Evolutionary conservation across 2,329 filamentous ascomycete species (phyloP), one percentile per base, ranked within the genome.

Genomic region (Ceratocystis cubensis): DNA sequence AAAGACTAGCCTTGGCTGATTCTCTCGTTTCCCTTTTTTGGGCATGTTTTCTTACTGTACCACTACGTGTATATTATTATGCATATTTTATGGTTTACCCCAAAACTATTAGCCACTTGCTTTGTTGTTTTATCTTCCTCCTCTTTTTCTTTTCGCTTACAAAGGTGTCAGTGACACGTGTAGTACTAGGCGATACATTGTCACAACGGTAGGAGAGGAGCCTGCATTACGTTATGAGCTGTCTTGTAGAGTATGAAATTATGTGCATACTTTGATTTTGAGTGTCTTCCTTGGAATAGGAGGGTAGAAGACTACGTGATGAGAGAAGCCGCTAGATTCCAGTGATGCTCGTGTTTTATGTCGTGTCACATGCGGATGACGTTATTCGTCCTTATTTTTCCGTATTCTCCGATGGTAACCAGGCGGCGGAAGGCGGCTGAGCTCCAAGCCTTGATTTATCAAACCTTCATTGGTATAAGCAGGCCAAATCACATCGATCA

Each of bases 21-120:
- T 37, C 46, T 4, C 33, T 48, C 50, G 6, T 45, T 53, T 57
- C 41, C 30, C 13, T 41, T 59, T n/a, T 59, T 25, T 59, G 15
- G 63, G n/a, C 10, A 20, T 41, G 22, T 33, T 30, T 44, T 61
- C 33, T 33, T 57, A 22, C 44, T 66, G 65, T 67, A 67, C 33
- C 57, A 64, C 28, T 67, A 64, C 37, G 15, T 67, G 33, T 64
- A 64, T 44, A 56, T 53, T 66, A 53, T 50, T 50, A 66, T 46
- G 46, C 33, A 64, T 57, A 22, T 37, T 66, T 61, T 15, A 66
- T 33, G 37, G 50, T 10, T 30, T 64, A 53, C 44, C 3, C 20
- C 20, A 28, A 48, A 6, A n/a, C 22, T 30, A 56, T 5, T 13
- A 1, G 10, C 13, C 37, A 15, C 37, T 41, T 41, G 10, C 10